Base-by-base conservation (phyloP, 139 green algal species). In the Haematococcus sp. region DNA sequence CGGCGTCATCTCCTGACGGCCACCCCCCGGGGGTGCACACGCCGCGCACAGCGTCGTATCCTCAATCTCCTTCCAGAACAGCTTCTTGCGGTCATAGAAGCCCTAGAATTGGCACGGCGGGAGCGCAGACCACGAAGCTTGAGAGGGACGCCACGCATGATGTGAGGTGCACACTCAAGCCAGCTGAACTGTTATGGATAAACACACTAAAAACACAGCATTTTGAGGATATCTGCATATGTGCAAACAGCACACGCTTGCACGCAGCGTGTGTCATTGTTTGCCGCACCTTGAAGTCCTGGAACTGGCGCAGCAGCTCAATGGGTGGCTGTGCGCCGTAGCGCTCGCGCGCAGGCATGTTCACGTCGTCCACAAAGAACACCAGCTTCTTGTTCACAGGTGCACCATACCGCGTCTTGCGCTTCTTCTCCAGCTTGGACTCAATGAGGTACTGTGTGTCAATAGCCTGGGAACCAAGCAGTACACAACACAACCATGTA, bases 301-400 rank as follows among this genome's bases (percentile, higher is more conserved):
- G 88, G 80, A 95, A 91, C 83, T 95, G 91, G 13, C 92, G 83
- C 68, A 97, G 83, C 68, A 95, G 86, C 86, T 97, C 90, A 9
- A 97, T 79, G 3, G 92, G 88, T 34, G 92, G 92, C 77, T 95
- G 75, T 4, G 75, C 88, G 35, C 92, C 92, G 76, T 92, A 97
- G 34, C 72, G 86, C 76, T 97, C 92, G 13, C 86, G 71, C 7
- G 88, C 88, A 0, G 91, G 91, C 92, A 97, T 94, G 85, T 97
- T 97, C 31, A 97, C 83, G 71, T 97, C 92, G 75, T 97, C 92
- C 54, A 97, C 86, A 74, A 95, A 95, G 77, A 97, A 88, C 27
- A 93, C 89, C 17, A 94, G 79, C 64, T 83, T 85, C 84, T 94
- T 94, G 76, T 87, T 85, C 22, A 81, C 43, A 4, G 90, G 89